Percentiles rank a stretch among this genome's conserved stretches.
Evolutionary conservation across 1,284 basidiomycete species (phyloP).

Genomic region (Apiotrichum porosum): DNA sequence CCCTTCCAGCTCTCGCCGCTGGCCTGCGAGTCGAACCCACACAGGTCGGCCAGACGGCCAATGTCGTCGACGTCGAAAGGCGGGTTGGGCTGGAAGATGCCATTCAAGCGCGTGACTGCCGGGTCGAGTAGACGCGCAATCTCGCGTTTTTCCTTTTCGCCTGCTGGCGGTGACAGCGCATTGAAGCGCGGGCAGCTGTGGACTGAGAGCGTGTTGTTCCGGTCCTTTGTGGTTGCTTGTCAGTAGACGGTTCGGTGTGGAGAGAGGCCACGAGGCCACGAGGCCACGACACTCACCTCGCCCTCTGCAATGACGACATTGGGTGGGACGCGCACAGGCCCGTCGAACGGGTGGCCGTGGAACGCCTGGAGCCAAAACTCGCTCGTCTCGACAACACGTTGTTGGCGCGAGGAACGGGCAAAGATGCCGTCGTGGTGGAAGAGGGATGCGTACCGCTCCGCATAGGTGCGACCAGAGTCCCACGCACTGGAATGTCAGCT

Average conservation of each 20-base stretch:
- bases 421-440: constrained; percentile 53
- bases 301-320: constrained; percentile 39
- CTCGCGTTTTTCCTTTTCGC: background rate
- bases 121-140: background rate
- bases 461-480: constrained; percentile 27
- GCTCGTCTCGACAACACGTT: constrained; percentile 63
- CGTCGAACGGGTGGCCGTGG: no score
- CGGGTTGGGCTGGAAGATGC: constrained; percentile 54
- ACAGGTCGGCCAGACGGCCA: constrained; percentile 63
- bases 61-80: constrained; percentile 59
- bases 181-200: constrained; percentile 62
- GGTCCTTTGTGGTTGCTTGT: constrained; percentile 41
- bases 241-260: background rate
- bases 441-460: constrained; percentile 41
- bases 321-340: background rate
- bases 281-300: constrained; percentile 17
- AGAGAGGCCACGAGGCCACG: no score
- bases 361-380: constrained; percentile 59
- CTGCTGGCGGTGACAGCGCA: background rate
- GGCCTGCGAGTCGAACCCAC: constrained; percentile 64
- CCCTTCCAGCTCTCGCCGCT: constrained; percentile 41
- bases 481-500: constrained; percentile 42
- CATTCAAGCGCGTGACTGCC: constrained; percentile 48
- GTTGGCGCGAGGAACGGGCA: constrained; percentile 59
- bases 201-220: constrained; percentile 70